A percentile compares a stretch with the other conserved stretches of the same genome.
Evolutionary conservation across 345 rosid genomes (phyloP).

Genomic region (Brassica rapa): DNA sequence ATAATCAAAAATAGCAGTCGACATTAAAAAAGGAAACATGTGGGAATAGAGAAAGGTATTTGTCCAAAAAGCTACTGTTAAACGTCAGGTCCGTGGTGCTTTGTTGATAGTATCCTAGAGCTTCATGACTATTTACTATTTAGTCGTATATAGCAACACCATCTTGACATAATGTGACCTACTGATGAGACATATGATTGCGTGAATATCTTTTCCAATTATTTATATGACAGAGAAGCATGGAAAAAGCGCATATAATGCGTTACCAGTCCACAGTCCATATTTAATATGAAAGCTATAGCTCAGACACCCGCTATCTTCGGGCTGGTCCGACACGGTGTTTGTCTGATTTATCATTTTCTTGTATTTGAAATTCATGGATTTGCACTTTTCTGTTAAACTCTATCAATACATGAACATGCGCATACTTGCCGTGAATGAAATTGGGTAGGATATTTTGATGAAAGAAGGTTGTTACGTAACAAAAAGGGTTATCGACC

Average conservation of each 20-base stretch:
- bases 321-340: conserved; percentile 36
- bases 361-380: conserved; percentile 7
- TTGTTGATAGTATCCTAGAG: not conserved
- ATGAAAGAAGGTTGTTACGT: conserved; percentile 16
- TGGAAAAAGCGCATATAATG: not conserved
- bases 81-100: conserved; percentile 13
- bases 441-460: conserved; percentile 38
- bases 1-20: not conserved
- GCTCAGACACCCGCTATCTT: conserved; percentile 27
- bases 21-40: conserved; percentile 12
- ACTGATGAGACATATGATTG: conserved; percentile 32
- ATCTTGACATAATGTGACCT: conserved; percentile 30
- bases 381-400: conserved; percentile 24
- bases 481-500: not conserved
- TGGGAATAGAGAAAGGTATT: conserved; percentile 1
- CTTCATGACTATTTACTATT: not conserved
- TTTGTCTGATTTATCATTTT: conserved; percentile 23
- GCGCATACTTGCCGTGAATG: not conserved
- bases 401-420: conserved; percentile 10
- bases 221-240: conserved; percentile 14
- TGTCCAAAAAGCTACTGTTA: conserved; percentile 12
- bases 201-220: not conserved
- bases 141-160: not conserved
- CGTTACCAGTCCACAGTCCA: conserved; percentile 20
- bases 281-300: conserved; percentile 35